A percentile compares a stretch with the other conserved stretches of the same genome.
These are phyloP conservation scores for Candida alai DNA, from an alignment of 805 yeast genomes.

Conservation along the genomic window DNA sequence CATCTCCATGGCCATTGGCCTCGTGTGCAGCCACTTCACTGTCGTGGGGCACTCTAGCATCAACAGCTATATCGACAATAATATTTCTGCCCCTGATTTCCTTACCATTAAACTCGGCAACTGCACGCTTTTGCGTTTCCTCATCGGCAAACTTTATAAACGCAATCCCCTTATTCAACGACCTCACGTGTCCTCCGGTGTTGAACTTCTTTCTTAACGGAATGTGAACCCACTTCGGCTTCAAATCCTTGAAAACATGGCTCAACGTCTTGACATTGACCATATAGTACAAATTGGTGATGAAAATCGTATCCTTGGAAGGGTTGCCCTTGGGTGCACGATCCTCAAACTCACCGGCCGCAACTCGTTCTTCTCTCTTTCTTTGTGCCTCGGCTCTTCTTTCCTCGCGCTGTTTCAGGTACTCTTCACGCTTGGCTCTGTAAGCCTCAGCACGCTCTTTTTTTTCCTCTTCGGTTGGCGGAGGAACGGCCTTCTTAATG, in stretches of 20 bases:
- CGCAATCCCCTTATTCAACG: constrained; percentile 59
- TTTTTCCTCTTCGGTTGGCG: constrained; percentile 44
- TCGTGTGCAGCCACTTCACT: constrained; percentile 20
- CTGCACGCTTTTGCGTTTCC: constrained; percentile 67
- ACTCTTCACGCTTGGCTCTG: constrained; percentile 22
- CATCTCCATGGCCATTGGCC: constrained; percentile 8
- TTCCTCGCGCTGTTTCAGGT: constrained; percentile 17
- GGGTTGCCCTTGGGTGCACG: constrained; percentile 45
- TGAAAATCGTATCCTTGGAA: constrained; percentile 56
- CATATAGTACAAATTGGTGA: constrained; percentile 55
- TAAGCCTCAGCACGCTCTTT: constrained; percentile 32
- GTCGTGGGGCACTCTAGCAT: constrained; percentile 36
- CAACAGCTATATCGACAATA: constrained; percentile 70
- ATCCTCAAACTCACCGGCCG: constrained; percentile 8
- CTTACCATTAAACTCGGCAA: constrained; percentile 64
- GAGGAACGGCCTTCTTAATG: constrained; percentile 52
- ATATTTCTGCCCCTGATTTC: constrained; percentile 63
- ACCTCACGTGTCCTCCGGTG: constrained; percentile 41
- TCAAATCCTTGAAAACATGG: constrained; percentile 43
- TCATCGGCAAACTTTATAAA: constrained; percentile 58
- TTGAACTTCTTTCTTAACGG: constrained; percentile 46
- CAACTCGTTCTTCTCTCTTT: constrained; percentile 5
- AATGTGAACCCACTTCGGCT: constrained; percentile 56
- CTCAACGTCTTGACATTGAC: constrained; percentile 45
- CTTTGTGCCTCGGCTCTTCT: constrained; percentile 15